phyloP scores from a whole-genome alignment of 2,329 filamentous ascomycete species.

The Cladophialophora yegresii region DNA sequence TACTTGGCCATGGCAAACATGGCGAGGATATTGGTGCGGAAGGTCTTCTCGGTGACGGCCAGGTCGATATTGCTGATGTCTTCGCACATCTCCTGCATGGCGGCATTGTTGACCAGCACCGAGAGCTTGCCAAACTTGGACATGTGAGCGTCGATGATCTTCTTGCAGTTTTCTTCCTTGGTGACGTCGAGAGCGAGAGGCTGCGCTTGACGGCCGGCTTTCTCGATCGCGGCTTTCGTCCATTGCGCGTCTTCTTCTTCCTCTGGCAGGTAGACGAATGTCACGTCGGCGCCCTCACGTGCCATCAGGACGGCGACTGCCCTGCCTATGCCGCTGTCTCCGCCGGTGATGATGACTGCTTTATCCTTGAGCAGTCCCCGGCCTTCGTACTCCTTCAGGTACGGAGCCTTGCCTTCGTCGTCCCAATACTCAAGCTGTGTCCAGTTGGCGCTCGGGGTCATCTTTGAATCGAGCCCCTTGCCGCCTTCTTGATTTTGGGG shows the following conservation, averaged over 20 bases:
- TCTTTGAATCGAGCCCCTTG: conserved; percentile 30
- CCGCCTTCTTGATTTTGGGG: conserved; percentile 29
- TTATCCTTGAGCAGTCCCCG: conserved; percentile 54
- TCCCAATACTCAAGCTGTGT: conserved; percentile 34
- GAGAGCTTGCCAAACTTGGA: conserved; percentile 50
- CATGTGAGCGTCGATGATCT: conserved; percentile 57
- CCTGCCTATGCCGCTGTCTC: conserved; percentile 60
- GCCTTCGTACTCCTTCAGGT: conserved; percentile 45
- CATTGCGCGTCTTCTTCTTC: conserved; percentile 60
- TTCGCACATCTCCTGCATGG: conserved; percentile 54
- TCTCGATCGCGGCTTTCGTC: conserved; percentile 56
- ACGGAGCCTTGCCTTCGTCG: conserved; percentile 30
- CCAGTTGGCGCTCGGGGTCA: conserved; percentile 32
- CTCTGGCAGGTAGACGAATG: conserved; percentile 58
- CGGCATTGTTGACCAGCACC: conserved; percentile 57
- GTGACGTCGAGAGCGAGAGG: conserved; percentile 55
- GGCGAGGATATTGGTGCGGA: conserved; percentile 59
- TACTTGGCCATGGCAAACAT: conserved; percentile 64
- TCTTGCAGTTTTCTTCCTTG: conserved; percentile 54
- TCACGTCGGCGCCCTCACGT: conserved; percentile 59
- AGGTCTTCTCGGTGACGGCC: conserved; percentile 57
- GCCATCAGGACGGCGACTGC: conserved; percentile 59
- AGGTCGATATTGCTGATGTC: conserved; percentile 57
- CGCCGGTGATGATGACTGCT: conserved; percentile 59
- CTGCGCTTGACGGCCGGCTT: conserved; percentile 52